Evolutionary conservation across 1,284 basidiomycete species (phyloP), one percentile per base, ranked within the genome.

Genomic region (Psilocybe mexicana): DNA sequence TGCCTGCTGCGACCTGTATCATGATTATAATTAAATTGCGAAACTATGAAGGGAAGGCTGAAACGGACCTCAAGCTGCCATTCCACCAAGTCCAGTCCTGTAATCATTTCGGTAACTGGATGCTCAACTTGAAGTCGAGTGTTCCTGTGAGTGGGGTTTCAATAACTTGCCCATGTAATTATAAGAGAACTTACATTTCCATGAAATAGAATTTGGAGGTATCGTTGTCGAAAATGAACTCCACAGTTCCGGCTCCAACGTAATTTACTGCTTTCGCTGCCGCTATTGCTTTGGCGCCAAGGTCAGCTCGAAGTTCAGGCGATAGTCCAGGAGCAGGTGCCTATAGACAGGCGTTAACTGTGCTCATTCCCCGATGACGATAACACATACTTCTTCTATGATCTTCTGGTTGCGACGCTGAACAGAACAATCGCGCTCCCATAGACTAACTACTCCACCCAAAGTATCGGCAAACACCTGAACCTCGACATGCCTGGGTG

Each of bases 401-500:
- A 96, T 94, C 81, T 96, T 97, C 77, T 97, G 94, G 69, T 96
- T 95, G 59, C 95, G 79, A 64, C 96, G 78, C 74, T 98, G 96
- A 10, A 97, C 94, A 0, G 93, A 95, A 70, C 95, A 98, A 70
- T 98, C 95, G 48, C 95, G 81, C 73, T 96, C 94, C 88, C 93
- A 96, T 30, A 97, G 79, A 70, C 92, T 93, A 24, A 96, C 90
- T 5, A 86, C 90, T 55, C 84, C 84, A 18, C 93, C 92, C 33
- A 79, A 73, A 14, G 73, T 78, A 74, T 96, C 94, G 12, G 91
- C 91, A 70, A 96, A 96, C 6, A 96, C 88, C 71, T 95, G 93
- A 10, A 96, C 93, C 70, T 96, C 93, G 35, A 96, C 86, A 70
- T 95, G 92, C 59, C 93, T 80, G 12, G 93, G 93, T 18, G 84